These are phyloP conservation scores for Linderniella brevidens DNA, from an alignment of 257 asterid genomes.

Conservation along the genomic window DNA sequence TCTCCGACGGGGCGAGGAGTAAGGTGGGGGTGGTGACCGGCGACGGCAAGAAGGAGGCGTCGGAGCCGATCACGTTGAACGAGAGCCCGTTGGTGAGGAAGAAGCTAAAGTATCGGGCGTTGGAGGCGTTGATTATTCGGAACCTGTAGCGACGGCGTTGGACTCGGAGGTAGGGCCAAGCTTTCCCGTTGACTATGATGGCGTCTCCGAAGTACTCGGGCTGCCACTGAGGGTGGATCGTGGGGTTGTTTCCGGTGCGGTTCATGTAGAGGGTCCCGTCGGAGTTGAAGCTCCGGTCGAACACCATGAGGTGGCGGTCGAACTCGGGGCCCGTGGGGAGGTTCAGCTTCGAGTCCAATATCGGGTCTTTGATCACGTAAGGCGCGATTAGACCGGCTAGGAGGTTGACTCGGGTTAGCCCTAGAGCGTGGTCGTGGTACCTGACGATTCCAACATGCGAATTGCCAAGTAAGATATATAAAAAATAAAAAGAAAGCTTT, in stretches of 20 bases:
- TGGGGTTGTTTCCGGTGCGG: constrained; percentile 51
- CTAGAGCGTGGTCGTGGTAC: constrained; percentile 94
- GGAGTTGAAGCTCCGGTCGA: constrained; percentile 37
- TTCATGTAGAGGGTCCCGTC: constrained; percentile 75
- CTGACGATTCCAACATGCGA: constrained; percentile 77
- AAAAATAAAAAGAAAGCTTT: no score
- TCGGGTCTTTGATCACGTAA: constrained; percentile 44
- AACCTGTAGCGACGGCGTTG: constrained; percentile 40
- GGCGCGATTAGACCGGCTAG: constrained; percentile 68
- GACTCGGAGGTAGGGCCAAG: constrained; percentile 66
- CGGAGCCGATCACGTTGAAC: constrained; percentile 51
- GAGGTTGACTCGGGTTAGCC: constrained; percentile 75
- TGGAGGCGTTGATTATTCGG: constrained; percentile 65
- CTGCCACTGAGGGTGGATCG: constrained; percentile 81
- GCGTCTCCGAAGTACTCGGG: constrained; percentile 84
- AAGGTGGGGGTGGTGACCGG: constrained; percentile 22
- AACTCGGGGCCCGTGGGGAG: constrained; percentile 32
- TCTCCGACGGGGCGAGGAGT: constrained; percentile 62
- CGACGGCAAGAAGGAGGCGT: constrained; percentile 41
- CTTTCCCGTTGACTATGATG: constrained; percentile 77
- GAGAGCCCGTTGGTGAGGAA: constrained; percentile 27
- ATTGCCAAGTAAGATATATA: constrained; percentile 35
- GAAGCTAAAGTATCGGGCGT: constrained; percentile 57
- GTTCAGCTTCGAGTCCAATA: constrained; percentile 32
- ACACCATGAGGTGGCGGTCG: constrained; percentile 48